Base-by-base conservation (phyloP, 257 asterid genomes). In the Nicotiana paniculata region DNA sequence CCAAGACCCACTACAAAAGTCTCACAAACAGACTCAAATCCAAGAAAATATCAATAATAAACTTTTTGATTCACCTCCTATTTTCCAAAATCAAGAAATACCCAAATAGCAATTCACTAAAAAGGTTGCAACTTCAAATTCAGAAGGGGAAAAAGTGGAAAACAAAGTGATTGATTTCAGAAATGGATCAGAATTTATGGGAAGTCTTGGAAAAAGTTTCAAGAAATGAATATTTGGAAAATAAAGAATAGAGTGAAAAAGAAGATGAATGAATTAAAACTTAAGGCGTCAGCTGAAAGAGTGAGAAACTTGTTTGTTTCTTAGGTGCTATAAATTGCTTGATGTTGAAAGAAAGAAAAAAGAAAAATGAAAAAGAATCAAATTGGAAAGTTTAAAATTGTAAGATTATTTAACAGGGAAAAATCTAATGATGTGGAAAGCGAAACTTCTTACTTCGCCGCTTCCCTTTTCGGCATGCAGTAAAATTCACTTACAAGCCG, bases 261-360 rank as follows among this genome's bases (percentile, higher is more conserved):
- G 4, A 43, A 68, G 61, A 77, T 59, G 63, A 65, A 77, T 77
- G 78, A 53, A 69, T 77, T 5, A 59, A 75, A 32, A 65, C 33
- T 5, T 5, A 59, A 43, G 69, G 82, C 28, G 83, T 81, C 33
- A 80, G 66, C 68, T 9, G 76, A 85, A 69, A 83, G 82, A 72
- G 81, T 87, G 83, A 81, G 95, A 82, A 86, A 86, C 86, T 88
- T 86, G 66, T 81, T 82, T 83, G 86, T 61, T 82, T 88, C 76
- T 53, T 79, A 35, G 48, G 46, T 77, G 11, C 39, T 84, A 72
- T 76, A 64, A 67, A 82, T 86, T 83, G 87, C 55, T 84, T 79
- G 88, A 80, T 84, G 81, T 78, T 75, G 85, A 76, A 83, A 84
- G 81, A 58, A 78, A 82, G 57, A 68, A 30, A 63, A 26, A 28